Conservation (phyloP, 2,329 filamentous ascomycete species). For the Scedosporium dehoogii region DNA sequence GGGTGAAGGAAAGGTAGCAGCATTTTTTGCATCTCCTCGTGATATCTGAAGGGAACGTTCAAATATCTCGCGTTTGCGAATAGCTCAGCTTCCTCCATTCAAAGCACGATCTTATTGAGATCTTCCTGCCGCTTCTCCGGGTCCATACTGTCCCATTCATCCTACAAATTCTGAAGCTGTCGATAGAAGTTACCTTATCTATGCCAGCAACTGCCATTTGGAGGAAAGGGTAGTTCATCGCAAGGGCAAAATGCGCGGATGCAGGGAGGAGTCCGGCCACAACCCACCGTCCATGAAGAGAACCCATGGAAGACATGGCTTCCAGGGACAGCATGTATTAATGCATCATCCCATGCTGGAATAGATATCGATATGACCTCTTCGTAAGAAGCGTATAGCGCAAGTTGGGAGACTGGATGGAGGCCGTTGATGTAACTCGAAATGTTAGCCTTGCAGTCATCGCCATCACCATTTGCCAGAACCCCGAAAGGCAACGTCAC, state of each 20-base stretch:
- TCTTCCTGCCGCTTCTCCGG: background rate
- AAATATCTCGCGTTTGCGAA: background rate
- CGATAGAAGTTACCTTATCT: slow-evolving; percentile 3
- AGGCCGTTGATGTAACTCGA: slow-evolving; percentile 44
- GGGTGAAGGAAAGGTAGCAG: slow-evolving; percentile 1
- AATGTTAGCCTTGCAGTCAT: slow-evolving; percentile 25
- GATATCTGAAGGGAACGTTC: background rate
- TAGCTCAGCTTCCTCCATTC: background rate
- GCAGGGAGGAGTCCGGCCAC: background rate
- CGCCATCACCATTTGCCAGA: background rate
- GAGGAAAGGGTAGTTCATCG: background rate
- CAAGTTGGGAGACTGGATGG: slow-evolving; percentile 28
- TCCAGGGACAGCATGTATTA: background rate
- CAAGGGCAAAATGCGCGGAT: background rate
- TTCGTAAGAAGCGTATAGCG: slow-evolving; percentile 30
- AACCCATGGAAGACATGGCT: background rate
- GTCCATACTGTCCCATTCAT: background rate
- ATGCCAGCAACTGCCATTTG: slow-evolving; percentile 1
- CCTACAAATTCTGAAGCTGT: background rate
- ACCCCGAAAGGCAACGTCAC: slow-evolving; percentile 29
- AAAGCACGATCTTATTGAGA: background rate
- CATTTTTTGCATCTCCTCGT: background rate
- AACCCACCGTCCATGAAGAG: background rate
- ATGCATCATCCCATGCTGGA: slow-evolving; percentile 32
- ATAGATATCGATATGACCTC: slow-evolving; percentile 29